These are phyloP conservation scores for Penicilliopsis zonata DNA, from an alignment of 495 filamentous ascomycete genomes.

Conservation along the genomic window DNA sequence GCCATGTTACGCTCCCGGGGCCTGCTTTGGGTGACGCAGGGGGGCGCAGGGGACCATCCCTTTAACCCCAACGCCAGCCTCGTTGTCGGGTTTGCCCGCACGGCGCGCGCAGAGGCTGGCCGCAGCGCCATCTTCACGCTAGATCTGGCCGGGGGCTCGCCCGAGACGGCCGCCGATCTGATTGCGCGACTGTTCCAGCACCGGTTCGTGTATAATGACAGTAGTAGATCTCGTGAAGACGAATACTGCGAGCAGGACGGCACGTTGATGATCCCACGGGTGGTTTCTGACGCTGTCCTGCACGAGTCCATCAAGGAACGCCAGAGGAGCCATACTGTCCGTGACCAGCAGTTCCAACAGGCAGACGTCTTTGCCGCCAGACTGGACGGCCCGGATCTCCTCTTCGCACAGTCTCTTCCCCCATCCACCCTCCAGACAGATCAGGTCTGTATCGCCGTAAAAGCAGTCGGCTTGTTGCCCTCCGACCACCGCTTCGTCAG, in stretches of 20 bases:
- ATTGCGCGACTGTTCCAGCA: conserved; percentile 8
- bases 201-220: conserved; percentile 4
- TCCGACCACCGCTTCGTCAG: conserved; percentile 19
- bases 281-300: conserved; percentile 6
- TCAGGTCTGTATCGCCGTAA: conserved; percentile 17
- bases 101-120: conserved; percentile 19
- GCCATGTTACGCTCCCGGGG: conserved; percentile 11
- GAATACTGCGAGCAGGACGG: conserved; percentile 16
- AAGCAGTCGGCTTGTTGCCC: conserved; percentile 25
- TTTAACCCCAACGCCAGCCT: conserved; percentile 12
- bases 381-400: neutral
- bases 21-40: conserved; percentile 17
- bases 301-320: conserved; percentile 5
- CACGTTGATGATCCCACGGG: conserved; percentile 11
- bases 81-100: conserved; percentile 16
- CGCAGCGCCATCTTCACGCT: conserved; percentile 14
- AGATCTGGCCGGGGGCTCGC: conserved; percentile 10
- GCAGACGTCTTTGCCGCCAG: conserved; percentile 4
- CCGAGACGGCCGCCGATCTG: conserved; percentile 1
- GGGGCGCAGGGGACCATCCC: conserved; percentile 5
- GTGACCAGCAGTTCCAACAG: conserved; percentile 7
- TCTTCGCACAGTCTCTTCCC: conserved; percentile 4
- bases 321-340: neutral
- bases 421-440: conserved; percentile 7
- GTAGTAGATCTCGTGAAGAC: conserved; percentile 1